Evolutionary conservation across 768 basidiomycete species (phyloP).

Genomic region (Collybia sordida): DNA sequence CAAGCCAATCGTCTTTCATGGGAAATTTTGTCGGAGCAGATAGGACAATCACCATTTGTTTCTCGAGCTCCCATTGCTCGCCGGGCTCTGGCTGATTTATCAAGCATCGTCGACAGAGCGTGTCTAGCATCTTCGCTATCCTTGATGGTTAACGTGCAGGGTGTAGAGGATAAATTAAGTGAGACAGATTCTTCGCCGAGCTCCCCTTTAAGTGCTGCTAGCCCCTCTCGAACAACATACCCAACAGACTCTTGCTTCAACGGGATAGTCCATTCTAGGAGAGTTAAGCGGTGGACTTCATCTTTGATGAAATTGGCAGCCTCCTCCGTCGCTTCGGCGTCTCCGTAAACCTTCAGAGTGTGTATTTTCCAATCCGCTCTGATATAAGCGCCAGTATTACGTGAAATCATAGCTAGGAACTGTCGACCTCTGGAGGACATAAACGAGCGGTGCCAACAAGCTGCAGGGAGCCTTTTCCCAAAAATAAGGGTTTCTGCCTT

Average conservation of each 20-base stretch:
- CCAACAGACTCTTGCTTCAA: constrained; percentile 37
- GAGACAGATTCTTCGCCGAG: constrained; percentile 53
- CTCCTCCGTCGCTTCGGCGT: constrained; percentile 29
- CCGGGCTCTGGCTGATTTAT: constrained; percentile 29
- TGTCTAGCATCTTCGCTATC: constrained; percentile 55
- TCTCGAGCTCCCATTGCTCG: background rate
- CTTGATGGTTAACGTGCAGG: constrained; percentile 41
- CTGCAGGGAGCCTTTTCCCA: constrained; percentile 42
- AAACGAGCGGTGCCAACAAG: constrained; percentile 49
- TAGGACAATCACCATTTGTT: constrained; percentile 37
- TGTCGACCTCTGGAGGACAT: constrained; percentile 16
- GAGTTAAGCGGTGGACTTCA: constrained; percentile 45
- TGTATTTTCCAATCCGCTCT: constrained; percentile 42
- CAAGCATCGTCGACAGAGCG: constrained; percentile 38
- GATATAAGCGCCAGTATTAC: constrained; percentile 38
- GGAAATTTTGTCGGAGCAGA: constrained; percentile 45
- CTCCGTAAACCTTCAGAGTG: constrained; percentile 45
- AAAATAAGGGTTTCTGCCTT: constrained; percentile 49
- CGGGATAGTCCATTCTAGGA: constrained; percentile 36
- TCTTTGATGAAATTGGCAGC: constrained; percentile 40
- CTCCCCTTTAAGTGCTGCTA: constrained; percentile 46
- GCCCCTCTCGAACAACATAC: constrained; percentile 47
- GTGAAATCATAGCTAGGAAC: constrained; percentile 31
- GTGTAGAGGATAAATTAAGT: constrained; percentile 33
- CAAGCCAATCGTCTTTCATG: constrained; percentile 39